Conservation (phyloP, 192 early-diverging fungal species). For the Backusella tarrabulga region DNA sequence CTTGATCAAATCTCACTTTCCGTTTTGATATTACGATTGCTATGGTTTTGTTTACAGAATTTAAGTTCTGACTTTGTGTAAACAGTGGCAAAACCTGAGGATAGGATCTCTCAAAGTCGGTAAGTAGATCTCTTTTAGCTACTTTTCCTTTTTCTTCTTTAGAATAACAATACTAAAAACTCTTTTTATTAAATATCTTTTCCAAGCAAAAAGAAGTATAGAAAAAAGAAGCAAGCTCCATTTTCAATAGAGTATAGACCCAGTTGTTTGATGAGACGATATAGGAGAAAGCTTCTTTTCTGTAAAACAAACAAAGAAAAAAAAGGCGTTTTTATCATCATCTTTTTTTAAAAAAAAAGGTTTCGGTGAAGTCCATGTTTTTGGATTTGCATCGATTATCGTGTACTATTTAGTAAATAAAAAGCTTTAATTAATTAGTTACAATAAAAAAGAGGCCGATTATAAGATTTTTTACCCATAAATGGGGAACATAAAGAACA, state of each 20-base stretch:
- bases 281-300: neutral
- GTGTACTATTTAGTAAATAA: neutral
- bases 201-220: too few species aligned
- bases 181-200: too few species aligned
- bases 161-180: neutral
- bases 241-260: neutral
- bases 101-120: neutral
- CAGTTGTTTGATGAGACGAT: neutral
- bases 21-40: neutral
- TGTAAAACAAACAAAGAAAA: neutral
- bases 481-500: neutral
- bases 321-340: neutral
- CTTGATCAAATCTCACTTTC: neutral
- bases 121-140: neutral
- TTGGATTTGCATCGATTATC: neutral
- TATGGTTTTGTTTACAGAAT: neutral
- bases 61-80: neutral
- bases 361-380: neutral
- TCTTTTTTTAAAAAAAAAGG: neutral
- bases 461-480: neutral
- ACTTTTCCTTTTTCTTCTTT: neutral
- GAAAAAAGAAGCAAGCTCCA: neutral
- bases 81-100: neutral
- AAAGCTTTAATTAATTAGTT: neutral
- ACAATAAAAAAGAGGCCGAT: neutral